These are phyloP conservation scores for Arthrobotrys pseudoclavata DNA, from an alignment of 2,329 filamentous ascomycete species.

Conservation along the genomic window DNA sequence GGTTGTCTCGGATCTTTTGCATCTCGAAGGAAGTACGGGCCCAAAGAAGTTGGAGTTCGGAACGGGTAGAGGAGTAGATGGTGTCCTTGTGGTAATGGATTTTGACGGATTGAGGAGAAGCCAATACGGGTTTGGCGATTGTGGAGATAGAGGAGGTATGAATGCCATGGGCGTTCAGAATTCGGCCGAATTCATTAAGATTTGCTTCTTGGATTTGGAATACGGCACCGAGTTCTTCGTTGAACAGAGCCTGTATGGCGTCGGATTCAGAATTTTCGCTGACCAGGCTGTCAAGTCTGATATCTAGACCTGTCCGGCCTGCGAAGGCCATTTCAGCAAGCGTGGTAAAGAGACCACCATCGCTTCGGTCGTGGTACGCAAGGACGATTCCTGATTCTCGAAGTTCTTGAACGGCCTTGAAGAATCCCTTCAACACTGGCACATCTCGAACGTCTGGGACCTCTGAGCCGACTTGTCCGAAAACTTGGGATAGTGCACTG, in stretches of 20 bases:
- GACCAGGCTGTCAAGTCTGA: conserved; percentile 80
- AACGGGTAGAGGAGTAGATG: conserved; percentile 78
- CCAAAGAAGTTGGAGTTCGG: conserved; percentile 88
- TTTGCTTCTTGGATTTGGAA: conserved; percentile 92
- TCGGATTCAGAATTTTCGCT: conserved; percentile 74
- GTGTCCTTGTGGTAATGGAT: conserved; percentile 79
- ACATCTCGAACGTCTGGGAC: conserved; percentile 87
- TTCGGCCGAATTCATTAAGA: conserved; percentile 86
- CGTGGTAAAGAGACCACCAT: conserved; percentile 91
- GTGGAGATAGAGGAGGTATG: conserved; percentile 73
- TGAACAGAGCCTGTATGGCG: conserved; percentile 86
- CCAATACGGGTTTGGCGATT: conserved; percentile 72
- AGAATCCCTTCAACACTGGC: conserved; percentile 87
- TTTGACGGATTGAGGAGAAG: conserved; percentile 75
- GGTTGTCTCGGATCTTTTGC: conserved; percentile 91
- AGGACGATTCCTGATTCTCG: conserved; percentile 80
- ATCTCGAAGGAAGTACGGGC: conserved; percentile 88
- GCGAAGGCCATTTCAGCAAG: conserved; percentile 98
- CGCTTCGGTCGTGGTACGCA: conserved; percentile 93
- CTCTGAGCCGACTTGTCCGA: conserved; percentile 86
- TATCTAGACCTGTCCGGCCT: conserved; percentile 86
- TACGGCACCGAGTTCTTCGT: conserved; percentile 93
- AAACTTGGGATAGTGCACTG: conserved; percentile 89
- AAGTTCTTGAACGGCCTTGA: conserved; percentile 82
- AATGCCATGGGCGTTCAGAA: conserved; percentile 89